Conservation (phyloP, 345 rosid species). For the Eucalyptus pauciflora region DNA sequence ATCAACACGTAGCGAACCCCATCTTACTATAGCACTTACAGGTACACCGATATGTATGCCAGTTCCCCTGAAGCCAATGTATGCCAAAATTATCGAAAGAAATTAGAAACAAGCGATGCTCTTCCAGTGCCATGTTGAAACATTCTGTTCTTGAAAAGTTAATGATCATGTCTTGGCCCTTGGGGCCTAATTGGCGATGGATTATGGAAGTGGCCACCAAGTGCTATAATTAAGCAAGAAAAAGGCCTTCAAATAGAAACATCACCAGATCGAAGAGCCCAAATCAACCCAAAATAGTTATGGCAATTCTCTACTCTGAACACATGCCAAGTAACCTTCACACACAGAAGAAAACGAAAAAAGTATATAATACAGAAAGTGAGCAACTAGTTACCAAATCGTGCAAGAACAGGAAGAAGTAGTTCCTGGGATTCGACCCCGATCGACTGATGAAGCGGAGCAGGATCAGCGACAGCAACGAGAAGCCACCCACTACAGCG, state of each 20-base stretch:
- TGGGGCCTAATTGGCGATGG: not conserved
- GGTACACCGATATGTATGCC: not conserved
- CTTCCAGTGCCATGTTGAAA: not conserved
- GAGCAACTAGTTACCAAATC: constrained; percentile 29
- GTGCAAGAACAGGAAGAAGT: constrained; percentile 24
- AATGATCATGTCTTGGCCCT: not conserved
- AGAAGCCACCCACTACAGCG: constrained; percentile 16
- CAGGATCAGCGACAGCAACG: constrained; percentile 19
- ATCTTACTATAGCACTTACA: not conserved
- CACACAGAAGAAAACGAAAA: no score
- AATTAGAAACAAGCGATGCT: not conserved
- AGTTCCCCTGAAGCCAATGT: not conserved
- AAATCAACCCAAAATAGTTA: not conserved
- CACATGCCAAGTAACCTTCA: not conserved
- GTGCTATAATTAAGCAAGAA: not conserved
- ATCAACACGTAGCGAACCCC: not conserved
- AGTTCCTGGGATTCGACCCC: not conserved
- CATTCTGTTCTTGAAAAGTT: not conserved
- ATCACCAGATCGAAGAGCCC: not conserved
- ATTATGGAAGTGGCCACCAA: no score
- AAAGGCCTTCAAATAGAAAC: not conserved
- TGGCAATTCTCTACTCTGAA: not conserved
- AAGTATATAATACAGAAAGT: not conserved
- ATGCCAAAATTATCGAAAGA: not conserved
- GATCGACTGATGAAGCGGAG: constrained; percentile 10